Evolutionary conservation across 2,329 filamentous ascomycete species (phyloP).

Genomic region (Aspergillus fijiensis): DNA sequence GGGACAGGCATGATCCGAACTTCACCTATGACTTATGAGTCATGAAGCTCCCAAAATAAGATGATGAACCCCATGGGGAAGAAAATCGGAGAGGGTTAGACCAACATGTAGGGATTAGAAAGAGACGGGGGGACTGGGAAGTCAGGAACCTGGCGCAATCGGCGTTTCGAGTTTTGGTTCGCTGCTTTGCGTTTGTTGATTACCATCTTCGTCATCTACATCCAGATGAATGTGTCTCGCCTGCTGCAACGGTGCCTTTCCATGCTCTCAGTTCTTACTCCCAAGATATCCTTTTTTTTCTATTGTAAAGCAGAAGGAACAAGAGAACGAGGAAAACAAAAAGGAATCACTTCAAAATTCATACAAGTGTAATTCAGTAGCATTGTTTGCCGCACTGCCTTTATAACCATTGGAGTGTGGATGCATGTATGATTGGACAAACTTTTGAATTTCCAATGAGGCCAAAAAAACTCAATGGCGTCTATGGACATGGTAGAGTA

Average conservation of each 20-base stretch:
- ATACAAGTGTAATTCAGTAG: too few relatives aligned
- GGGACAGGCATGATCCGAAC: conserved; percentile 9
- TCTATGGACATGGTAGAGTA: background rate
- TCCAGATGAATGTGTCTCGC: background rate
- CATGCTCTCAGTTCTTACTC: background rate
- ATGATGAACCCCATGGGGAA: conserved; percentile 16
- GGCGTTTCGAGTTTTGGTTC: conserved; percentile 29
- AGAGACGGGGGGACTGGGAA: conserved; percentile 15
- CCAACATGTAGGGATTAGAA: conserved; percentile 15
- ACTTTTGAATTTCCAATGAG: background rate
- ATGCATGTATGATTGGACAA: background rate
- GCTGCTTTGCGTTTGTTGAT: conserved; percentile 17
- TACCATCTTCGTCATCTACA: conserved; percentile 17
- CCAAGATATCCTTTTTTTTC: background rate
- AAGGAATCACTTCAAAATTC: background rate
- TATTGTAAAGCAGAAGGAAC: background rate
- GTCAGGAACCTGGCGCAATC: conserved; percentile 27
- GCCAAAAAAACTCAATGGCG: background rate
- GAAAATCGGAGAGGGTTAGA: conserved; percentile 10
- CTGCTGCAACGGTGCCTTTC: background rate
- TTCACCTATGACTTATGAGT: conserved; percentile 14
- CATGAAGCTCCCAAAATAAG: conserved; percentile 15
- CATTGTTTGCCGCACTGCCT: too few relatives aligned
- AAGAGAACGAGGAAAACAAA: background rate
- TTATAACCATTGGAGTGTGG: background rate